A percentile compares a stretch with the other conserved stretches of the same genome.
Conservation (phyloP, 495 filamentous ascomycete genomes). For the Aspergillus steynii region DNA sequence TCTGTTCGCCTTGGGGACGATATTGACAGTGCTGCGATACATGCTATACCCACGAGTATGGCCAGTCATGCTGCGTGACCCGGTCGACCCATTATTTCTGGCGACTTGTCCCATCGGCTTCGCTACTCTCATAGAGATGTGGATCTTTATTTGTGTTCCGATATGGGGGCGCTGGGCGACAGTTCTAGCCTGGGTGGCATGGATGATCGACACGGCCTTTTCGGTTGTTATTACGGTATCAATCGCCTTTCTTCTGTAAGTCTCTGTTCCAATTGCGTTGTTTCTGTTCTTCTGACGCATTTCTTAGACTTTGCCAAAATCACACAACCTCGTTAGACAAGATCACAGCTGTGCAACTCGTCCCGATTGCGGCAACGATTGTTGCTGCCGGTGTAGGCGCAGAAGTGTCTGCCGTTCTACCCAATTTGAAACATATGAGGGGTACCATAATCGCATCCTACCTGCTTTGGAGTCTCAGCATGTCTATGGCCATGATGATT, state of each 20-base stretch:
- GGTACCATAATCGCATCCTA: constrained; percentile 46
- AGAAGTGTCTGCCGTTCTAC: constrained; percentile 36
- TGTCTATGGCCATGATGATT: constrained; percentile 40
- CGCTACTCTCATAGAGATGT: constrained; percentile 52
- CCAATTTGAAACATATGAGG: constrained; percentile 26
- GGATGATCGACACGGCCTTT: constrained; percentile 47
- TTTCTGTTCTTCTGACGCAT: background rate
- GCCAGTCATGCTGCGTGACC: constrained; percentile 47
- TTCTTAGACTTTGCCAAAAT: constrained; percentile 35
- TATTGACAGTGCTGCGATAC: constrained; percentile 48
- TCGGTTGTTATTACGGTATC: constrained; percentile 38
- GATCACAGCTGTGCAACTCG: constrained; percentile 47
- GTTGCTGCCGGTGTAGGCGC: constrained; percentile 47
- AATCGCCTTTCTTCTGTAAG: constrained; percentile 45
- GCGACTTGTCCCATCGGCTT: constrained; percentile 52
- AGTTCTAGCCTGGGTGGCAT: constrained; percentile 42
- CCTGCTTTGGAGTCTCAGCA: constrained; percentile 47
- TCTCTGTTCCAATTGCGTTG: background rate
- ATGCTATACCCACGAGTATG: constrained; percentile 47
- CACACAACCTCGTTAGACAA: constrained; percentile 36
- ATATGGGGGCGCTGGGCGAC: constrained; percentile 37
- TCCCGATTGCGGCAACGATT: constrained; percentile 49
- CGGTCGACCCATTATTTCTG: constrained; percentile 45
- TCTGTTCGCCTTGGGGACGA: constrained; percentile 39
- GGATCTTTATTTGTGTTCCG: constrained; percentile 45